Base-by-base conservation (phyloP, 2,329 filamentous ascomycete genomes). In the Botrytis aclada region DNA sequence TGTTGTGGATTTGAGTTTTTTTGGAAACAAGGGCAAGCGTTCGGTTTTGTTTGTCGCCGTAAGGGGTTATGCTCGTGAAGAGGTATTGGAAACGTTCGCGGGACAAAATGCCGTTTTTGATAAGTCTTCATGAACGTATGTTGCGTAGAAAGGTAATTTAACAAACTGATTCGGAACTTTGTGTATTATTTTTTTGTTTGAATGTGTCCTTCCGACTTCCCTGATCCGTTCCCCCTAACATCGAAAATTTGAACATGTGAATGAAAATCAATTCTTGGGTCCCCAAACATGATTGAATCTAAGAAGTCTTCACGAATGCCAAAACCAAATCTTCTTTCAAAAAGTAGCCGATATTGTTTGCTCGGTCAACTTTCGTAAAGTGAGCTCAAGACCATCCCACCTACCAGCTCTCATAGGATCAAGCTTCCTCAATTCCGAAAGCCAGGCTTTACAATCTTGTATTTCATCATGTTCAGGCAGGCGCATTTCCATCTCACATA, bases 401-500 rank as follows among this genome's bases (percentile, higher is more conserved):
- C 81, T 79, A 34, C 81, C 81, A 43, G 47, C 74, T 64, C 80
- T 75, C 61, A 81, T 74, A 7, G 79, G 80, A 75, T 82, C 81
- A 18, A 82, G 61, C 47, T 77, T 78, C 39, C 77, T 74, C 14
- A 82, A 70, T 72, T 82, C 76, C 20, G 72, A 70, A 43, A 82
- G 71, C 80, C 80, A 81, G 45, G 61, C 60, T 60, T 73, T 74
- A 63, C 73, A 79, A 72, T 79, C 75, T 70, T 77, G 73, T 74
- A 82, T 82, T 75, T 88, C 84, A 9, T 83, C 80, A 2, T 75
- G 73, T 16, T 76, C 76, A 4, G 81, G 85, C 73, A 81, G 79
- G 63, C 83, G 78, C 82, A 83, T 82, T 77, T 86, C 86, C 74
- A 92, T 79, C n/a, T 82, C 81, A 72, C 85, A 86, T n/a, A 92